A percentile compares a stretch with the other conserved stretches of the same genome.
Conservation (phyloP, 2,329 filamentous ascomycete species). For the Penicillium sp. region DNA sequence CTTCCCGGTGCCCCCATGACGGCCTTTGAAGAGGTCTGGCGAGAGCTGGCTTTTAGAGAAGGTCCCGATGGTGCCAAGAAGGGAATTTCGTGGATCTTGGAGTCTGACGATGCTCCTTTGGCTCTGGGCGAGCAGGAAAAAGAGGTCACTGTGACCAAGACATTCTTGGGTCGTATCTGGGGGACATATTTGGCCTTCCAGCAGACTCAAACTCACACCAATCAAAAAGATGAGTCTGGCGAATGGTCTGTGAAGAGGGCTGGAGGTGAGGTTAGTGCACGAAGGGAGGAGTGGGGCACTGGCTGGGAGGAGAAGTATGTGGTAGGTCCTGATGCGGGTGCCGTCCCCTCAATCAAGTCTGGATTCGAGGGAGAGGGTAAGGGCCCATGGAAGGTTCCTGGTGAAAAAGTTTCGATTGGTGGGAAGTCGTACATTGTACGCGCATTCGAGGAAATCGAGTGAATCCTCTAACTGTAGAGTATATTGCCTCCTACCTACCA, state of each 20-base stretch:
- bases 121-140: background rate
- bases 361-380: slow-evolving; percentile 14
- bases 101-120: slow-evolving; percentile 19
- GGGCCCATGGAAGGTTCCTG: slow-evolving; percentile 17
- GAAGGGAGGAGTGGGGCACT: slow-evolving; percentile 31
- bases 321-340: slow-evolving; percentile 12
- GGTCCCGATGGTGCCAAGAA: slow-evolving; percentile 29
- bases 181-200: slow-evolving; percentile 32
- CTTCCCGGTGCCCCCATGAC: slow-evolving; percentile 32
- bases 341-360: slow-evolving; percentile 24
- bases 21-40: slow-evolving; percentile 69
- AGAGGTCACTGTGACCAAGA: slow-evolving; percentile 22
- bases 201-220: slow-evolving; percentile 25
- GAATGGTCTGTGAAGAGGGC: slow-evolving; percentile 19
- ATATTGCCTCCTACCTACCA: too few relatives aligned
- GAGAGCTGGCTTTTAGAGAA: slow-evolving; percentile 42
- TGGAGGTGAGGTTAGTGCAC: slow-evolving; percentile 30
- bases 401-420: slow-evolving; percentile 19
- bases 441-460: slow-evolving; percentile 26
- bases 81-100: slow-evolving; percentile 34
- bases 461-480: too few relatives aligned
- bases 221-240: slow-evolving; percentile 11
- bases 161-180: slow-evolving; percentile 33
- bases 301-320: slow-evolving; percentile 21
- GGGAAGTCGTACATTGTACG: slow-evolving; percentile 27